Conservation (phyloP, 2,329 filamentous ascomycete species). For the Colletotrichum lindemuthianum region DNA sequence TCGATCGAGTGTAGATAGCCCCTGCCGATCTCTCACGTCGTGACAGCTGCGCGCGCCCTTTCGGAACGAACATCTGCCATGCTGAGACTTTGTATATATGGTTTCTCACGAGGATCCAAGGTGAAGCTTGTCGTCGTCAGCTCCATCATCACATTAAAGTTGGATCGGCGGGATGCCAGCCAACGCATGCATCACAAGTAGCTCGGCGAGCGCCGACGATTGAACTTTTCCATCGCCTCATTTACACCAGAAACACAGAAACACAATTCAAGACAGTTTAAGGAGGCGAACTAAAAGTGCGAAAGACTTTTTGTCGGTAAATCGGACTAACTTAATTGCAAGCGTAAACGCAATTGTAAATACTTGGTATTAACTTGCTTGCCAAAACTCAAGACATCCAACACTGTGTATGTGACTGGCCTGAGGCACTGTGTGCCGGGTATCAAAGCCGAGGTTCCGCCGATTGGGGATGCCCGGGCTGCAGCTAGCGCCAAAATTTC, state of each 20-base stretch:
- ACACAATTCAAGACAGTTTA: too few relatives aligned
- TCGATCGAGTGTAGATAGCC: conserved; percentile 9
- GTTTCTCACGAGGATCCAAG: neutral
- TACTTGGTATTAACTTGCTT: too few relatives aligned
- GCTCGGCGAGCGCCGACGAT: too few relatives aligned
- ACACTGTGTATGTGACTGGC: too few relatives aligned
- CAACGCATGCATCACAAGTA: too few relatives aligned
- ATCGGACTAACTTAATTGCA: too few relatives aligned
- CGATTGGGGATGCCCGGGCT: conserved; percentile 18
- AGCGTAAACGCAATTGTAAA: too few relatives aligned
- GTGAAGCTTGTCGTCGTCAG: conserved; percentile 5
- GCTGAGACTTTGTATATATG: conserved; percentile 5
- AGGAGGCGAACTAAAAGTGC: too few relatives aligned
- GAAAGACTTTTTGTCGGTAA: too few relatives aligned
- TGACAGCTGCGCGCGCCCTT: neutral
- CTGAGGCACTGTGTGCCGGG: neutral
- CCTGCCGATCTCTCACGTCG: neutral
- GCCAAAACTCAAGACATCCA: too few relatives aligned
- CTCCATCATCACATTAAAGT: neutral
- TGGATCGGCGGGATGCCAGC: neutral
- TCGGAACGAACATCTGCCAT: neutral
- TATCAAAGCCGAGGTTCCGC: conserved; percentile 32
- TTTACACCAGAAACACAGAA: too few relatives aligned
- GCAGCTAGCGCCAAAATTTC: conserved; percentile 31
- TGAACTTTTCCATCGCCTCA: too few relatives aligned